phyloP scores from a whole-genome alignment of 768 basidiomycete species.

The Leccinum boreale region DNA sequence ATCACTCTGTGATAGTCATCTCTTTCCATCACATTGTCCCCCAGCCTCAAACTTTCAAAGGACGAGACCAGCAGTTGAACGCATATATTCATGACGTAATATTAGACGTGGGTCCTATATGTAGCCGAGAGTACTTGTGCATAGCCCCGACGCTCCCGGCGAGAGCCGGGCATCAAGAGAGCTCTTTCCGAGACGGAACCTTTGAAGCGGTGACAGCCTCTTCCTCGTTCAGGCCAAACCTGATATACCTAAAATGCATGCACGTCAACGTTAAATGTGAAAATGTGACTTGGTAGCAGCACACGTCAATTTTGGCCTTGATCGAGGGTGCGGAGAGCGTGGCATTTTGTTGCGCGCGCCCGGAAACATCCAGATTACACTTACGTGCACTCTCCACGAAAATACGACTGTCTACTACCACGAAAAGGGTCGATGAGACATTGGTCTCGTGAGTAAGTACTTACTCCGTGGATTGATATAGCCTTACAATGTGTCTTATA shows the following conservation, averaged over 20 bases:
- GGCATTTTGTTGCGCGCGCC: neutral
- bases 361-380: neutral
- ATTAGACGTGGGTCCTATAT: constrained; percentile 5
- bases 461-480: neutral
- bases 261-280: neutral
- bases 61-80: neutral
- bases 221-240: neutral
- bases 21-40: constrained; percentile 2
- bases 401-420: neutral
- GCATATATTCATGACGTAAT: constrained; percentile 12
- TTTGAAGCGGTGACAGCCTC: constrained; percentile 7
- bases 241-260: neutral
- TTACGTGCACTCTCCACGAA: constrained; percentile 19
- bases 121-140: constrained; percentile 7
- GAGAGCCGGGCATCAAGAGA: neutral
- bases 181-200: neutral
- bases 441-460: neutral
- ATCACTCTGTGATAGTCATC: neutral
- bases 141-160: constrained; percentile 11
- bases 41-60: neutral
- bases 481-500: neutral
- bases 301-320: neutral
- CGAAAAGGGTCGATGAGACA: constrained; percentile 11
- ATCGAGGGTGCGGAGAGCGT: neutral
- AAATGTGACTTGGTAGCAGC: neutral